Evolutionary conservation across 2,329 filamentous ascomycete genomes (phyloP).

Genomic region (Ceratocystis papillata): DNA sequence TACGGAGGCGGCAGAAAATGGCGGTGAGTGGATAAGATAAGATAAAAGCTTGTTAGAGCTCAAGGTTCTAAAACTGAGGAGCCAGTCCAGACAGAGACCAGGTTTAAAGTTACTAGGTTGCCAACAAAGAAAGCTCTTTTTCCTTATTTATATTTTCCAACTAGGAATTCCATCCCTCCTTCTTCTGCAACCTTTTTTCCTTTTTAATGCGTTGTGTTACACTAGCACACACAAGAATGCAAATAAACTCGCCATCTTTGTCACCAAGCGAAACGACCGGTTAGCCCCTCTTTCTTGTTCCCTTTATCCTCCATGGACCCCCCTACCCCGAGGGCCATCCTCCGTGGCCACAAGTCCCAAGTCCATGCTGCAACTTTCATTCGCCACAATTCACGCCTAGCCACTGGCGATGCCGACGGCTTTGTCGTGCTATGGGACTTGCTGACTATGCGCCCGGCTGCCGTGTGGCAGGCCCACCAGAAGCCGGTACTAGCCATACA

Average conservation of each 20-base stretch:
- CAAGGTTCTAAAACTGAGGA: background rate
- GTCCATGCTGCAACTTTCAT: constrained; percentile 70
- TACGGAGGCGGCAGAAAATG: background rate
- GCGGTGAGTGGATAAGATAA: background rate
- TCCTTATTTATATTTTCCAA: too few species aligned
- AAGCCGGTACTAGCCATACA: constrained; percentile 64
- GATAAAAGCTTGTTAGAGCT: background rate
- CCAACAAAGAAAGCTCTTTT: background rate
- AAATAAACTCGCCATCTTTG: too few species aligned
- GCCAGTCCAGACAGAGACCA: too few species aligned
- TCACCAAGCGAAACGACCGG: too few species aligned
- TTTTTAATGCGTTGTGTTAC: background rate
- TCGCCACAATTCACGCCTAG: constrained; percentile 60
- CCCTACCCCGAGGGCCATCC: constrained; percentile 45
- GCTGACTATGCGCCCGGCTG: constrained; percentile 64
- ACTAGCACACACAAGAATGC: too few species aligned
- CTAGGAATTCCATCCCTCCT: too few species aligned
- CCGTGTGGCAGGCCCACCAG: constrained; percentile 78
- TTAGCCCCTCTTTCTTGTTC: background rate
- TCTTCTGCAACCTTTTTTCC: too few species aligned
- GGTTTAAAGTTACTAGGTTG: background rate
- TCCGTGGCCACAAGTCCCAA: constrained; percentile 74
- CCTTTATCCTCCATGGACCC: background rate
- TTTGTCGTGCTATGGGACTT: constrained; percentile 82
- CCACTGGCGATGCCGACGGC: constrained; percentile 82